Conservation (phyloP, 2,329 filamentous ascomycete genomes). For the Fusarium clavum region DNA sequence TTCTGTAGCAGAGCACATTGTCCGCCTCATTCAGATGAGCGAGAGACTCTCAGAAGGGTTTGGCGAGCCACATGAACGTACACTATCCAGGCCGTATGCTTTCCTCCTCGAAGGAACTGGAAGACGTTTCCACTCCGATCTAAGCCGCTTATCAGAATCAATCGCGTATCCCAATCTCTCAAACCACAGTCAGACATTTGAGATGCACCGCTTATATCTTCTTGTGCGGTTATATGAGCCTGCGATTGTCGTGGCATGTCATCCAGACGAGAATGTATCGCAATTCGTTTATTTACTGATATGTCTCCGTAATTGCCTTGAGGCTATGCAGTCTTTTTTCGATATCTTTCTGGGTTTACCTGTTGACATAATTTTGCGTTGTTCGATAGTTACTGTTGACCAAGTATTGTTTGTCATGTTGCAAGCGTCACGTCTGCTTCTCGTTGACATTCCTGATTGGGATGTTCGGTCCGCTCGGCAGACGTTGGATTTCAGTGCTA, state of each 20-base stretch:
- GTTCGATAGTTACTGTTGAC: slow-evolving; percentile 39
- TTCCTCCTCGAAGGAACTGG: slow-evolving; percentile 51
- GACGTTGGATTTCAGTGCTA: slow-evolving; percentile 26
- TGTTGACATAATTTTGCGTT: slow-evolving; percentile 34
- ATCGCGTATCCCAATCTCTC: slow-evolving; percentile 31
- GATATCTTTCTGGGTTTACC: slow-evolving; percentile 48
- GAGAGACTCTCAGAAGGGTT: slow-evolving; percentile 52
- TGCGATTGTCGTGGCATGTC: slow-evolving; percentile 49
- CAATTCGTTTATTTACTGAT: slow-evolving; percentile 47
- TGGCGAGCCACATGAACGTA: slow-evolving; percentile 47
- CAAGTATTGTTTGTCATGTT: slow-evolving; percentile 42
- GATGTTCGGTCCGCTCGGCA: slow-evolving; percentile 35
- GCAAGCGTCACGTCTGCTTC: slow-evolving; percentile 38
- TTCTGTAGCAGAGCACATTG: slow-evolving; percentile 50
- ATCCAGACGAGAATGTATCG: slow-evolving; percentile 43
- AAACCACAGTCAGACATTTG: slow-evolving; percentile 34
- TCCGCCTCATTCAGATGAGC: slow-evolving; percentile 52
- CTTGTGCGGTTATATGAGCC: slow-evolving; percentile 55
- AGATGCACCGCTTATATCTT: slow-evolving; percentile 51
- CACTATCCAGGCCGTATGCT: slow-evolving; percentile 47
- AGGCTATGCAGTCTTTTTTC: slow-evolving; percentile 51
- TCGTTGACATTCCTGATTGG: slow-evolving; percentile 44
- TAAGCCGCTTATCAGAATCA: slow-evolving; percentile 50
- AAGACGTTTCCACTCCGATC: slow-evolving; percentile 48
- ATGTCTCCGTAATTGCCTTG: slow-evolving; percentile 52